phyloP scores from a whole-genome alignment of 2,329 filamentous ascomycete genomes.

The Trichoderma breve region DNA sequence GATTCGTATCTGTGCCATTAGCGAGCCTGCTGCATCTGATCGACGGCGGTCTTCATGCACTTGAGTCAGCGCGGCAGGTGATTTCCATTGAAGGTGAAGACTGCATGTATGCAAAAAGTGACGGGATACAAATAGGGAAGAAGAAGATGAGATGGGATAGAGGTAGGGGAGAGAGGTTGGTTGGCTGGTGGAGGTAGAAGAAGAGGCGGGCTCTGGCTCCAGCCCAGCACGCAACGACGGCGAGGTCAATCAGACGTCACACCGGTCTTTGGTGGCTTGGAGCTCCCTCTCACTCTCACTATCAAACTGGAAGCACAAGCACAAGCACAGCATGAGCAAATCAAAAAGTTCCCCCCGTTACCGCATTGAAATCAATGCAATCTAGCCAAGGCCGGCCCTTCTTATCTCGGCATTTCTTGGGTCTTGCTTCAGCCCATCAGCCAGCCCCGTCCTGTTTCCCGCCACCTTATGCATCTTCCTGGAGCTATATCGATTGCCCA shows the following conservation, averaged over 20 bases:
- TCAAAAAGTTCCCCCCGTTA: not conserved
- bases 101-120: not conserved
- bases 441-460: not conserved
- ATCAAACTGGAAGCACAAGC: not conserved
- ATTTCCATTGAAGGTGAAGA: not conserved
- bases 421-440: conserved; percentile 4
- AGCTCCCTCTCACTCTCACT: not conserved
- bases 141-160: not conserved
- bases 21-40: conserved; percentile 17
- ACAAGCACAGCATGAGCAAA: not conserved
- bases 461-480: conserved; percentile 2
- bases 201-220: not conserved
- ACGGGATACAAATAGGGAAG: not conserved
- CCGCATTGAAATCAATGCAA: not conserved
- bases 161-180: not conserved
- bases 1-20: conserved; percentile 8
- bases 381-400: not conserved
- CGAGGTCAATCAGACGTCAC: conserved; percentile 6
- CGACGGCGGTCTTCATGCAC: not conserved
- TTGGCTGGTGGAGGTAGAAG: not conserved
- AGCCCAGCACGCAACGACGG: not conserved
- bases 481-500: conserved; percentile 9
- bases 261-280: conserved; percentile 14
- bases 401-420: conserved; percentile 12
- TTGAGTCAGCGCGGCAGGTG: conserved; percentile 7